These are phyloP conservation scores for Elsinoe ampelina DNA, from an alignment of 2,329 filamentous ascomycete species.

Conservation along the genomic window DNA sequence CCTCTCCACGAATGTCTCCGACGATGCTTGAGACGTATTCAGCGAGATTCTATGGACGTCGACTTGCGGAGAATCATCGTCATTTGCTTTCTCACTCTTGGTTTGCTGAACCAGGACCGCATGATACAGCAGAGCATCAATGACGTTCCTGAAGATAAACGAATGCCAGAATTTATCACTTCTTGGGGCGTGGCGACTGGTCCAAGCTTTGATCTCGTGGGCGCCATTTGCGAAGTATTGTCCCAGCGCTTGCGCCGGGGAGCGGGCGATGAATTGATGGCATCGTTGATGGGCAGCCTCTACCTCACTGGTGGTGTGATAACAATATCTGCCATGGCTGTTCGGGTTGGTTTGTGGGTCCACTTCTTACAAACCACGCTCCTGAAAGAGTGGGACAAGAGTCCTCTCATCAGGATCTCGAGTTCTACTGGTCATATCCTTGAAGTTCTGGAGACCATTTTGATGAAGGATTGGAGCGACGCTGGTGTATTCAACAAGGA, in stretches of 20 bases:
- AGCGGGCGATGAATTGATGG: too few relatives aligned
- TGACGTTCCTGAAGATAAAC: too few relatives aligned
- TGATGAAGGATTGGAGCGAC: slow-evolving; percentile 52
- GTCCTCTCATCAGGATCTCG: slow-evolving; percentile 58
- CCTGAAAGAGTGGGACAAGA: slow-evolving; percentile 71
- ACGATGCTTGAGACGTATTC: neutral
- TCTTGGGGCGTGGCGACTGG: too few relatives aligned
- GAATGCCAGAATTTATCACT: too few relatives aligned
- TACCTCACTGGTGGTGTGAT: neutral
- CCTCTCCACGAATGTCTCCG: neutral
- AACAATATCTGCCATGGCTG: neutral
- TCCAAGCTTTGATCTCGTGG: too few relatives aligned
- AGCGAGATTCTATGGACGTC: neutral
- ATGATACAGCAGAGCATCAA: too few relatives aligned
- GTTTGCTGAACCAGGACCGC: neutral
- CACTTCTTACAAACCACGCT: slow-evolving; percentile 43
- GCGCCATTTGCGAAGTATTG: too few relatives aligned
- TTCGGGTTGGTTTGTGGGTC: neutral
- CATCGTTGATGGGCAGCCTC: too few relatives aligned
- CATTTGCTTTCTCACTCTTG: neutral
- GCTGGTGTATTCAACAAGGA: neutral
- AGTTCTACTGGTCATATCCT: slow-evolving; percentile 69
- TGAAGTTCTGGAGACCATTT: slow-evolving; percentile 52
- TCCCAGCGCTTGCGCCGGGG: too few relatives aligned
- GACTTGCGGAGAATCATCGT: neutral